Evolutionary conservation across 176 grass and related monocot species (phyloP).

Genomic region (Cenchrus americanus): DNA sequence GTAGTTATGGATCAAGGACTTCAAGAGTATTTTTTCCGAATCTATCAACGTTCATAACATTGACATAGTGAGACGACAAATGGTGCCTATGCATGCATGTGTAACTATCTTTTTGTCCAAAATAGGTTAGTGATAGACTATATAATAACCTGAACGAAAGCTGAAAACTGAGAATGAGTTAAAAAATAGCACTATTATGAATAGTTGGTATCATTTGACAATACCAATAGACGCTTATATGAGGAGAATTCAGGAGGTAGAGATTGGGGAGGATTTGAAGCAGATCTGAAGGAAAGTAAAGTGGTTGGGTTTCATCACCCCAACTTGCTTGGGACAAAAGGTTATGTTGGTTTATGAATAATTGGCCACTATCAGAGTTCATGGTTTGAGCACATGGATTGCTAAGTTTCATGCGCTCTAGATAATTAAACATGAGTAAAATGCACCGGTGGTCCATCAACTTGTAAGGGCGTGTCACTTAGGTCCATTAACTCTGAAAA

Average conservation of each 20-base stretch:
- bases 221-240: too few relatives aligned
- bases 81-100: neutral
- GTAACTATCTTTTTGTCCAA: neutral
- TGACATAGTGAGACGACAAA: neutral
- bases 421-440: conserved; percentile 6
- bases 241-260: too few relatives aligned
- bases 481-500: too few relatives aligned
- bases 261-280: too few relatives aligned
- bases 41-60: conserved; percentile 9
- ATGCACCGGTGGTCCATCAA: too few relatives aligned
- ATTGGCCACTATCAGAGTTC: neutral
- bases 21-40: neutral
- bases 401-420: neutral
- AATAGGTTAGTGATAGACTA: neutral
- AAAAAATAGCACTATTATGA: neutral
- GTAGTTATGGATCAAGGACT: neutral
- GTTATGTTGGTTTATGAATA: too few relatives aligned
- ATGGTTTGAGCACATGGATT: neutral
- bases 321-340: too few relatives aligned
- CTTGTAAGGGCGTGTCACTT: too few relatives aligned
- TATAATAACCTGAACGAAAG: neutral
- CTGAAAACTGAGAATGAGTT: neutral
- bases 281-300: too few relatives aligned
- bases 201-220: neutral
- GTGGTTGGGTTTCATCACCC: too few relatives aligned